These are phyloP conservation scores for Tripterygium wilfordii DNA, from an alignment of 177 flowering plant genomes.

Conservation along the genomic window DNA sequence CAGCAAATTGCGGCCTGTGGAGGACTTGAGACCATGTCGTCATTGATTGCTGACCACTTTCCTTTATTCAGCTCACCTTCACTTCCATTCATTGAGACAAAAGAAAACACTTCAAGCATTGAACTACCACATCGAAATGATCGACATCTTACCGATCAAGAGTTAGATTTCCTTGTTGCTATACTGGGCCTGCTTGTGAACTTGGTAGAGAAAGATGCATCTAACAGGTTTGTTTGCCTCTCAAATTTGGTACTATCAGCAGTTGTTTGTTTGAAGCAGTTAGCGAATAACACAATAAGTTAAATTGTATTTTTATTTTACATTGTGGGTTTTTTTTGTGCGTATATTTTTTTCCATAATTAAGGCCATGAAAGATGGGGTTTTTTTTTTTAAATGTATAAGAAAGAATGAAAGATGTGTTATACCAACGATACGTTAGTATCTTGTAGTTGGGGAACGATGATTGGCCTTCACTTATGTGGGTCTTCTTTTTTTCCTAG, in stretches of 20 bases:
- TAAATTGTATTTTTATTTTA: too few relatives aligned
- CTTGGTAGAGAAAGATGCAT: slow-evolving; percentile 89
- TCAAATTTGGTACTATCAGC: background rate
- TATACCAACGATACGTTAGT: too few relatives aligned
- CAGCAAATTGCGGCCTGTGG: slow-evolving; percentile 84
- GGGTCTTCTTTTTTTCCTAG: too few relatives aligned
- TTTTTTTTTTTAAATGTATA: too few relatives aligned
- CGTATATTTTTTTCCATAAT: too few relatives aligned
- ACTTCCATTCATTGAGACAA: slow-evolving; percentile 16
- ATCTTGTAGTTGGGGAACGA: too few relatives aligned
- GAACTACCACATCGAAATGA: slow-evolving; percentile 27
- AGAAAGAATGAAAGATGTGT: too few relatives aligned
- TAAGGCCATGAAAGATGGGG: too few relatives aligned
- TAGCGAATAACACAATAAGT: too few relatives aligned
- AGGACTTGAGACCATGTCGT: slow-evolving; percentile 74
- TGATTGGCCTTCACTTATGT: too few relatives aligned
- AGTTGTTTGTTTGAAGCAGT: too few relatives aligned
- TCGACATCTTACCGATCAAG: slow-evolving; percentile 64
- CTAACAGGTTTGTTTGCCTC: slow-evolving; percentile 62
- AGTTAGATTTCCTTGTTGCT: slow-evolving; percentile 92
- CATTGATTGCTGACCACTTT: slow-evolving; percentile 75
- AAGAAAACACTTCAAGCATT: slow-evolving; percentile 17
- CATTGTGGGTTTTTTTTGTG: too few relatives aligned
- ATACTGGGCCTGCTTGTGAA: slow-evolving; percentile 94
- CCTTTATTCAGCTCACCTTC: slow-evolving; percentile 52